phyloP scores from a whole-genome alignment of 495 filamentous ascomycete genomes.

The Rhizodiscina lignyota region DNA sequence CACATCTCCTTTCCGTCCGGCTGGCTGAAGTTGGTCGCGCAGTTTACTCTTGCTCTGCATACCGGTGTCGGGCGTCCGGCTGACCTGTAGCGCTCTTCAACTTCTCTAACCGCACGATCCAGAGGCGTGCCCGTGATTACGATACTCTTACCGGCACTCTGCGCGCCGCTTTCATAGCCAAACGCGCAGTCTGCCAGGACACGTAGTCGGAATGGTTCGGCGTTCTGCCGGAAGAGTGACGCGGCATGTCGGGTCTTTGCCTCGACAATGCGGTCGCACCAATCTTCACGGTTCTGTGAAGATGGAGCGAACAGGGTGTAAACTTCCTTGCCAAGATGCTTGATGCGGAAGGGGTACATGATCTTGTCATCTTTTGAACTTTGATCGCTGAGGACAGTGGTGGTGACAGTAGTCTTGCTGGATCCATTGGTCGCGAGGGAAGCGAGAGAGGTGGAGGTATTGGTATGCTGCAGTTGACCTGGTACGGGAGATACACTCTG shows the following conservation, averaged over 20 bases:
- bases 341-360: slow-evolving; percentile 87
- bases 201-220: slow-evolving; percentile 83
- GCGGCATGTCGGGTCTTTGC: slow-evolving; percentile 88
- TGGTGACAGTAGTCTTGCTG: slow-evolving; percentile 30
- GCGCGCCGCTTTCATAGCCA: slow-evolving; percentile 47
- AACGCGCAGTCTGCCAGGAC: slow-evolving; percentile 91
- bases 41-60: slow-evolving; percentile 75
- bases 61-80: slow-evolving; percentile 54
- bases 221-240: slow-evolving; percentile 78
- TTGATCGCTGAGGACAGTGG: slow-evolving; percentile 25
- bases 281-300: slow-evolving; percentile 58
- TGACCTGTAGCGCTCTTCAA: slow-evolving; percentile 55
- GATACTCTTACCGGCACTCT: slow-evolving; percentile 32
- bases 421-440: slow-evolving; percentile 27
- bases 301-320: slow-evolving; percentile 78
- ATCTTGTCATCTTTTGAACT: slow-evolving; percentile 55
- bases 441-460: slow-evolving; percentile 36
- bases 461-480: slow-evolving; percentile 45
- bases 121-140: slow-evolving; percentile 78
- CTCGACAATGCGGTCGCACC: slow-evolving; percentile 85
- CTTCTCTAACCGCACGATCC: slow-evolving; percentile 75
- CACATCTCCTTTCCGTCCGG: slow-evolving; percentile 73
- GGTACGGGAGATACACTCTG: slow-evolving; percentile 28
- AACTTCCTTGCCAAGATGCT: slow-evolving; percentile 80
- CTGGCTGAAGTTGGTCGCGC: slow-evolving; percentile 73